These are phyloP conservation scores for Basidiobolus meristosporus DNA, from an alignment of 371 early-diverging fungal species.

Conservation along the genomic window DNA sequence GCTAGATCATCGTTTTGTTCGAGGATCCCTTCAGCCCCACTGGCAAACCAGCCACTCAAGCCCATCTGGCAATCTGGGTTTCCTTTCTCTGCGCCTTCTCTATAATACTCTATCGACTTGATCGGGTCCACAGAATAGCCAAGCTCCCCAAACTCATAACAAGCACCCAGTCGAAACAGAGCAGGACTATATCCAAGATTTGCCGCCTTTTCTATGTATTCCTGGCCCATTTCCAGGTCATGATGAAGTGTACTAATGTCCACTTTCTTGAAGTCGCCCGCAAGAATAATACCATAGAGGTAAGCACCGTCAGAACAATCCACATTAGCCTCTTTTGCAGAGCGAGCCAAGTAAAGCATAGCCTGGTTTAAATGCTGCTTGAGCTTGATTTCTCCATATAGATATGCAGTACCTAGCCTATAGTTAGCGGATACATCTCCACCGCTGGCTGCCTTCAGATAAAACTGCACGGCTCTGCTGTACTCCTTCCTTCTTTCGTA, in stretches of 20 bases:
- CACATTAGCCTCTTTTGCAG: too few species aligned
- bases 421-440: constrained; percentile 37
- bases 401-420: constrained; percentile 25
- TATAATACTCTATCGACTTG: constrained; percentile 54
- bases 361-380: constrained; percentile 34
- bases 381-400: constrained; percentile 42
- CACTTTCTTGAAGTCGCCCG: too few species aligned
- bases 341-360: constrained; percentile 48
- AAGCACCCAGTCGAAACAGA: constrained; percentile 59
- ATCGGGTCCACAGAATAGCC: too few species aligned
- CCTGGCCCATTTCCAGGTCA: too few species aligned
- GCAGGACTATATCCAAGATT: constrained; percentile 48
- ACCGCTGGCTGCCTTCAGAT: constrained; percentile 32
- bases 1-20: constrained; percentile 70
- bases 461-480: constrained; percentile 40
- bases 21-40: constrained; percentile 58
- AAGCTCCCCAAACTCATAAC: constrained; percentile 70
- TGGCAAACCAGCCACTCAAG: constrained; percentile 89
- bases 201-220: too few species aligned
- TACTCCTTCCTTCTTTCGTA: constrained; percentile 28
- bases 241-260: too few species aligned
- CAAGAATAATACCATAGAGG: too few species aligned
- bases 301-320: too few species aligned
- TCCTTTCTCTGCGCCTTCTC: constrained; percentile 68
- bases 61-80: constrained; percentile 86